Conservation (phyloP, 805 yeast genomes). For the Komagataella pastoris region DNA sequence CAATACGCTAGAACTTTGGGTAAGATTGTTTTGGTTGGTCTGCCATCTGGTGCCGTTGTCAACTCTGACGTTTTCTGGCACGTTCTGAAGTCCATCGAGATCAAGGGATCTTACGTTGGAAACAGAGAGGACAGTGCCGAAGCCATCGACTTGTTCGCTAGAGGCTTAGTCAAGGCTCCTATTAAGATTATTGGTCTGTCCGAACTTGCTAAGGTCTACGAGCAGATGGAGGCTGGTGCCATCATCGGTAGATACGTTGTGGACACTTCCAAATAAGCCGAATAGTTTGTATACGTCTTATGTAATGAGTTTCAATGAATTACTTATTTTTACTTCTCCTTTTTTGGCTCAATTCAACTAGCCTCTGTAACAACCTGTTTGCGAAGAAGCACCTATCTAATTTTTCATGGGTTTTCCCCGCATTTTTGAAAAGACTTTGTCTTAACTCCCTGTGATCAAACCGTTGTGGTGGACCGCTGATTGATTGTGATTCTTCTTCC, state of each 20-base stretch:
- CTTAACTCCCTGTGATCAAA: background rate
- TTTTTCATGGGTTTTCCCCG: background rate
- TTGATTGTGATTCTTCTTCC: background rate
- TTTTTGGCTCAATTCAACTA: background rate
- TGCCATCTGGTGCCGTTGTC: conserved; percentile 48
- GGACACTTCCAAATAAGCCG: conserved; percentile 31
- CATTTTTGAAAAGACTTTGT: background rate
- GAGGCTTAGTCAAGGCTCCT: conserved; percentile 40
- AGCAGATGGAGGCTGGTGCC: conserved; percentile 48
- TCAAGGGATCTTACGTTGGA: conserved; percentile 48
- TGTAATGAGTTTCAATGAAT: background rate
- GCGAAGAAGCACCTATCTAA: background rate
- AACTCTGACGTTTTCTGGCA: conserved; percentile 37
- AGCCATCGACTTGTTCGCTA: conserved; percentile 39
- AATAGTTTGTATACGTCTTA: background rate
- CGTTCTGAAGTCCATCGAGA: conserved; percentile 39
- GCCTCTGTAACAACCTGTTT: background rate
- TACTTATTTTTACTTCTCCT: background rate
- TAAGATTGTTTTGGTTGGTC: conserved; percentile 47
- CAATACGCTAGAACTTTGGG: conserved; percentile 36
- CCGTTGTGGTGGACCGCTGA: background rate
- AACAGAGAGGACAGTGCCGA: conserved; percentile 48
- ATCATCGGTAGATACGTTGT: conserved; percentile 54
- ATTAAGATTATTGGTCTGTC: conserved; percentile 42
- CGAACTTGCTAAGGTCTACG: conserved; percentile 32